These are phyloP conservation scores for Yamadazyma tumulicola DNA, from an alignment of 805 yeast genomes.

Conservation along the genomic window DNA sequence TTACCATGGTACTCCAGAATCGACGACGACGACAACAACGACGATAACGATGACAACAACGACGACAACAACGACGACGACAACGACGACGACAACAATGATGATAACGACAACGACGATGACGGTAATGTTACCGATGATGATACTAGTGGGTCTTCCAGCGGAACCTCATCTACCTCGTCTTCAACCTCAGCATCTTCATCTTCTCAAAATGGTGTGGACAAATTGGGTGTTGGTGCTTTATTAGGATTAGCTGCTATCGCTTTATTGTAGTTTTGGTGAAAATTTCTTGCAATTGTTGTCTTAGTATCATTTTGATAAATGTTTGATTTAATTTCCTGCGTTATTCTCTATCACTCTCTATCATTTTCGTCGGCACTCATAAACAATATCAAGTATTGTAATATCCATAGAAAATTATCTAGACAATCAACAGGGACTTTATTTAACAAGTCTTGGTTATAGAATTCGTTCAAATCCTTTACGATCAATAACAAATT, in stretches of 20 bases:
- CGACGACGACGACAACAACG: slow-evolving; percentile 5
- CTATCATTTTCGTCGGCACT: slow-evolving; percentile 18
- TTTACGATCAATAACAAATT: slow-evolving; percentile 25
- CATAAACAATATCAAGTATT: slow-evolving; percentile 32
- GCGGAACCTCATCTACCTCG: slow-evolving; percentile 8
- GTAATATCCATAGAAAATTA: slow-evolving; percentile 39
- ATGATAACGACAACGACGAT: slow-evolving; percentile 3
- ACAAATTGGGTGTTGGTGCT: slow-evolving; percentile 21
- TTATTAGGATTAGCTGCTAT: slow-evolving; percentile 32
- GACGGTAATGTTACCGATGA: slow-evolving; percentile 1
- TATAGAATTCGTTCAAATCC: slow-evolving; percentile 15
- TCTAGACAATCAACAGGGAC: slow-evolving; percentile 39
- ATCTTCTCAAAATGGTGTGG: slow-evolving; percentile 3
- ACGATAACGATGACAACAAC: slow-evolving; percentile 2
- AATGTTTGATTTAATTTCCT: not conserved
- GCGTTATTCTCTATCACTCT: no score
- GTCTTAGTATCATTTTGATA: not conserved
- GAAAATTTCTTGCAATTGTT: no score
- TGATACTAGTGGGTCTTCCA: slow-evolving; percentile 4
- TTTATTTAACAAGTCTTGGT: slow-evolving; percentile 9
- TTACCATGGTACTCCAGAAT: slow-evolving; percentile 37
- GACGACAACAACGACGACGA: slow-evolving; percentile 6
- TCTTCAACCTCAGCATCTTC: slow-evolving; percentile 5
- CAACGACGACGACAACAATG: slow-evolving; percentile 2
- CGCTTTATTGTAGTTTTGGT: slow-evolving; percentile 21